Conservation (phyloP, 202 grass and related monocot genomes). For the Eragrostis tef region DNA sequence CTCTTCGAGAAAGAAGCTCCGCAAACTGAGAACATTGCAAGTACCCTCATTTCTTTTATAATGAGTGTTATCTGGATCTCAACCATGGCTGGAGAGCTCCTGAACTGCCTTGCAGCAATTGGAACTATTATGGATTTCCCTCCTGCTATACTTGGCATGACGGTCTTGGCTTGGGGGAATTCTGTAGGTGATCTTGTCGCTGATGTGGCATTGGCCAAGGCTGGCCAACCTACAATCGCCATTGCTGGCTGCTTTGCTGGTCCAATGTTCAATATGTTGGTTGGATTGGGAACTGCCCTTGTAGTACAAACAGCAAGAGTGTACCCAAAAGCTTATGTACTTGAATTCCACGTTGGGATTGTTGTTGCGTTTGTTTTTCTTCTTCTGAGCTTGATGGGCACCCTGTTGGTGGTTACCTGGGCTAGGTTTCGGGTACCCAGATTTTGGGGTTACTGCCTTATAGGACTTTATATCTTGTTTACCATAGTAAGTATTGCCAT, state of each 20-base stretch:
- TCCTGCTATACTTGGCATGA: conserved; percentile 90
- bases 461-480: conserved; percentile 78
- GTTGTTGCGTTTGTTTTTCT: conserved; percentile 91
- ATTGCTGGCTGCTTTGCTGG: conserved; percentile 93
- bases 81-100: conserved; percentile 86
- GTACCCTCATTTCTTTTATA: conserved; percentile 69
- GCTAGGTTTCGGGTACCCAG: conserved; percentile 71
- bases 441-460: conserved; percentile 90
- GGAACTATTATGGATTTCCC: conserved; percentile 77
- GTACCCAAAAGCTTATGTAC: conserved; percentile 72
- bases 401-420: conserved; percentile 84
- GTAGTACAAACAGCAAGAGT: conserved; percentile 77
- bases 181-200: conserved; percentile 87
- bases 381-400: conserved; percentile 82
- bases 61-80: conserved; percentile 98
- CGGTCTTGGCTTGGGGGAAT: conserved; percentile 91
- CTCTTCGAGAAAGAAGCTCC: conserved; percentile 67
- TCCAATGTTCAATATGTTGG: conserved; percentile 97
- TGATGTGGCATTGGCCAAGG: conserved; percentile 77
- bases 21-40: conserved; percentile 54
- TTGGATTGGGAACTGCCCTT: conserved; percentile 84
- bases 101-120: conserved; percentile 82
- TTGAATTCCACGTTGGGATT: conserved; percentile 78
- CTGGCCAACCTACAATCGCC: conserved; percentile 74
- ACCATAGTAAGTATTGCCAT: conserved; percentile 68